Evolutionary conservation across 169 alveolate species (phyloP).

Genomic region (Cyclospora cayetanensis): DNA sequence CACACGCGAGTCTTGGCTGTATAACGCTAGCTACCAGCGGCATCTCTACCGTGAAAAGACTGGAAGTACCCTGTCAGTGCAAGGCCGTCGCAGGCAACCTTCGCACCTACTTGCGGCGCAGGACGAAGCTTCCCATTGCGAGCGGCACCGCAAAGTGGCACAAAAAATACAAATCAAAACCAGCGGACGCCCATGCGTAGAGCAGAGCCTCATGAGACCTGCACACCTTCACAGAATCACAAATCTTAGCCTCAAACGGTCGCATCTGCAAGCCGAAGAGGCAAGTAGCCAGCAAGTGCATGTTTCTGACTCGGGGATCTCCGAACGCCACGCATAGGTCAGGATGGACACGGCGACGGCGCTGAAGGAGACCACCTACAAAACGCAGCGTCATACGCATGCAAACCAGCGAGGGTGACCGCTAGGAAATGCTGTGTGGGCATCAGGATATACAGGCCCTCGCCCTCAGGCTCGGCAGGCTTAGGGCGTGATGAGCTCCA

Average conservation of each 20-base stretch:
- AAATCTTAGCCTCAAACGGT: background rate
- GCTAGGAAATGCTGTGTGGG: background rate
- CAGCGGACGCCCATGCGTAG: constrained; percentile 13
- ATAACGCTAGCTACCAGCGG: too few species aligned
- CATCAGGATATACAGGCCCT: background rate
- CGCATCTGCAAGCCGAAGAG: background rate
- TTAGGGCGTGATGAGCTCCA: too few species aligned
- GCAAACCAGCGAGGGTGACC: too few species aligned
- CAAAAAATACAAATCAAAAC: background rate
- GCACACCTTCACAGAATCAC: background rate
- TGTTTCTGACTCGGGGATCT: background rate
- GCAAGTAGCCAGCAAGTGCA: too few species aligned
- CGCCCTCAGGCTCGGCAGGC: too few species aligned
- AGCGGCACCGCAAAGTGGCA: constrained; percentile 13
- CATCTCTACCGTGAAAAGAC: too few species aligned
- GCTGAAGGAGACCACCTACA: background rate
- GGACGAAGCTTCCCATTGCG: background rate
- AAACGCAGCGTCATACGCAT: background rate
- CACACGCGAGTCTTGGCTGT: too few species aligned
- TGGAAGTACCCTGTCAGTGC: too few species aligned
- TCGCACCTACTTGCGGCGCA: background rate
- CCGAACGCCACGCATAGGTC: background rate
- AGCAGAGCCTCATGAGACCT: background rate
- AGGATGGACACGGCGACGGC: background rate
- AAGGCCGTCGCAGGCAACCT: background rate